Percentiles rank a stretch among this genome's conserved stretches.
Conservation (phyloP, 331 rosid species). For the Malus hybrid region DNA sequence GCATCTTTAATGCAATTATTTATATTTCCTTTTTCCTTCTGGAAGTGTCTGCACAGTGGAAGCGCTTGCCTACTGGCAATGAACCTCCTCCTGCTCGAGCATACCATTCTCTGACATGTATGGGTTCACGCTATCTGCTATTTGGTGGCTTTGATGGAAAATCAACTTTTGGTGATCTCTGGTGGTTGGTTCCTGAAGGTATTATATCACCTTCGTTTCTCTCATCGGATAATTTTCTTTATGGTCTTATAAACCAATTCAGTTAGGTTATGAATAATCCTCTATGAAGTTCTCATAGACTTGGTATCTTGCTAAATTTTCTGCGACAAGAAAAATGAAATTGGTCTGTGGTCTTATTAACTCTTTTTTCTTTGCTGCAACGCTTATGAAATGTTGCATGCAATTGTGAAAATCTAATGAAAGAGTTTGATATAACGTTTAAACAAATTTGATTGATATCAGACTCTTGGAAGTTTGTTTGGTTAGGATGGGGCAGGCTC, state of each 20-base stretch:
- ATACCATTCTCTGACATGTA: slow-evolving; percentile 71
- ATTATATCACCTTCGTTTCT: background rate
- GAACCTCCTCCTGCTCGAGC: slow-evolving; percentile 97
- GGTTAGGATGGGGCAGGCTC: background rate
- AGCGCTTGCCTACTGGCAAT: slow-evolving; percentile 70
- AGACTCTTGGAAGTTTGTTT: background rate
- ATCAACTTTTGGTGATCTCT: slow-evolving; percentile 76
- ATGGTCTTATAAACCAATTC: background rate
- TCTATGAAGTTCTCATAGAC: too few species aligned
- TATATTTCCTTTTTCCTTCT: slow-evolving; percentile 1
- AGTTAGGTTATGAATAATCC: slow-evolving; percentile 2
- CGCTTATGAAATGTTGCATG: background rate
- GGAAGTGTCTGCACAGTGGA: slow-evolving; percentile 93
- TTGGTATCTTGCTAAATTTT: background rate
- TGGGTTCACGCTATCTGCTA: slow-evolving; percentile 71
- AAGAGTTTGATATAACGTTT: background rate
- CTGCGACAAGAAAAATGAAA: background rate
- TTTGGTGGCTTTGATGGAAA: slow-evolving; percentile 98
- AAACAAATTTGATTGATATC: background rate
- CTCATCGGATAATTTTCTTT: background rate
- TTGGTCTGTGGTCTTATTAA: background rate
- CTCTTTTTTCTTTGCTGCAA: background rate
- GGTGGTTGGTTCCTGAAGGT: slow-evolving; percentile 99
- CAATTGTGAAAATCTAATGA: background rate
- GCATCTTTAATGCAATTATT: background rate